phyloP scores from a whole-genome alignment of 2,329 filamentous ascomycete genomes.

The Orbilia brochopaga region DNA sequence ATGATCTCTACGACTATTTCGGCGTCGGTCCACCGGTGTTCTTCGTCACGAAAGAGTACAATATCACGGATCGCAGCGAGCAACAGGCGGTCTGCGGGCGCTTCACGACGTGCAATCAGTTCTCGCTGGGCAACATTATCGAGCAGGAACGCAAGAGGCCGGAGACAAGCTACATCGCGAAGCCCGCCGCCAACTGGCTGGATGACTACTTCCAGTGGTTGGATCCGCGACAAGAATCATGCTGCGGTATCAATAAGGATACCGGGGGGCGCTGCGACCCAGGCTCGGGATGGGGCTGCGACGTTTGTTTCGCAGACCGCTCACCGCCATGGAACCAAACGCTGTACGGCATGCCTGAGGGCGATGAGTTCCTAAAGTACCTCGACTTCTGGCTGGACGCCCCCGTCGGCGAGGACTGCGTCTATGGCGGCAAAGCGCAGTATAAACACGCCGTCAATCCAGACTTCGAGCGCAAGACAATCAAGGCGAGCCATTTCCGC shows the following conservation, averaged over 20 bases:
- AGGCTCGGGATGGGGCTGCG: slow-evolving; percentile 64
- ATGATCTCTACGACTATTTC: slow-evolving; percentile 92
- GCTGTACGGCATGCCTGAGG: slow-evolving; percentile 87
- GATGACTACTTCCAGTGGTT: slow-evolving; percentile 97
- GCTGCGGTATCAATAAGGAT: slow-evolving; percentile 66
- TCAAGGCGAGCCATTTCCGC: slow-evolving; percentile 87
- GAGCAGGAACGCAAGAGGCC: slow-evolving; percentile 93
- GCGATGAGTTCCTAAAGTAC: slow-evolving; percentile 87
- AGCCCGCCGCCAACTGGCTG: slow-evolving; percentile 91
- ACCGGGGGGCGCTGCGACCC: slow-evolving; percentile 52
- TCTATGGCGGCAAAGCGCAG: slow-evolving; percentile 83
- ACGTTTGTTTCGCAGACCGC: slow-evolving; percentile 79
- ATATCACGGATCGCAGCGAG: slow-evolving; percentile 74
- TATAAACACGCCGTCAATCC: slow-evolving; percentile 86
- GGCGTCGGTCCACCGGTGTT: slow-evolving; percentile 92
- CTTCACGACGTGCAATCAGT: slow-evolving; percentile 83
- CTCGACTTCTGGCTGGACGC: slow-evolving; percentile 80
- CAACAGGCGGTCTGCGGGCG: slow-evolving; percentile 89
- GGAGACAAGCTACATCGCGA: slow-evolving; percentile 83
- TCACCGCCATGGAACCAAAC: slow-evolving; percentile 87
- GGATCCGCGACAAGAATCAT: slow-evolving; percentile 78
- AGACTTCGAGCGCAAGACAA: slow-evolving; percentile 69
- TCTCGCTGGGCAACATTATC: slow-evolving; percentile 84
- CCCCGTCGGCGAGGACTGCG: slow-evolving; percentile 81
- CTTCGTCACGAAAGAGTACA: slow-evolving; percentile 84